These are phyloP conservation scores for Breviolum minutum DNA, from an alignment of 73 alveolate genomes.

Conservation along the genomic window DNA sequence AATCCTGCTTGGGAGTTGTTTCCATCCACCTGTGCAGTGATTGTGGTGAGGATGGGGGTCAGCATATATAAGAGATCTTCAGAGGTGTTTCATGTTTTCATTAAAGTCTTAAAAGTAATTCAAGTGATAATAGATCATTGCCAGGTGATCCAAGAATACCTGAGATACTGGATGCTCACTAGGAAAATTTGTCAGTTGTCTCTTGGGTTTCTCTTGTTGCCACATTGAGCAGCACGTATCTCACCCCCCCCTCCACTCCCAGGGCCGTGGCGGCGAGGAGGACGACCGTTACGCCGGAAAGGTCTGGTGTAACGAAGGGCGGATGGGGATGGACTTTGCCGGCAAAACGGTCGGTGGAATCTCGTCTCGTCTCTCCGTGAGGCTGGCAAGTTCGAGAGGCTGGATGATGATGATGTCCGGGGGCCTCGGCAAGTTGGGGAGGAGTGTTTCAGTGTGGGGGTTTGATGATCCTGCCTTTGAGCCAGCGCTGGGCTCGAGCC, in stretches of 20 bases:
- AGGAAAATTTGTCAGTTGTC: not conserved
- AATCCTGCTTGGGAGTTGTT: too few relatives aligned
- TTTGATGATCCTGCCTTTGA: too few relatives aligned
- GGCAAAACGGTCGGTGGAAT: not conserved
- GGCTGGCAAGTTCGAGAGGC: conserved; percentile 94
- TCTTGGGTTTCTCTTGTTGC: too few relatives aligned
- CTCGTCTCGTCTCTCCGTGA: not conserved
- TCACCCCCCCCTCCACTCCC: not conserved
- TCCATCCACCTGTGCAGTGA: too few relatives aligned
- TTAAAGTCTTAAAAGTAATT: not conserved
- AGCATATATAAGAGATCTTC: too few relatives aligned
- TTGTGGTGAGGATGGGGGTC: not conserved
- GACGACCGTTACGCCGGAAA: conserved; percentile 89
- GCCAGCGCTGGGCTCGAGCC: too few relatives aligned
- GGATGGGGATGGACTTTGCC: not conserved
- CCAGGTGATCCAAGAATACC: not conserved
- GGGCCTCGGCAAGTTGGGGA: not conserved
- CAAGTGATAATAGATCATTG: not conserved
- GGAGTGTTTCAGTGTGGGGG: too few relatives aligned
- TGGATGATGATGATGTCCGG: conserved; percentile 73
- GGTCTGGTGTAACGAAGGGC: not conserved
- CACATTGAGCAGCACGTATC: too few relatives aligned
- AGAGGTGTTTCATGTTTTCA: not conserved
- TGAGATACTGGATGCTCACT: not conserved
- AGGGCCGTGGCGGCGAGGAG: conserved; percentile 93